These are phyloP conservation scores for Gossypium laxum DNA, from an alignment of 441 rosid genomes.

Conservation along the genomic window DNA sequence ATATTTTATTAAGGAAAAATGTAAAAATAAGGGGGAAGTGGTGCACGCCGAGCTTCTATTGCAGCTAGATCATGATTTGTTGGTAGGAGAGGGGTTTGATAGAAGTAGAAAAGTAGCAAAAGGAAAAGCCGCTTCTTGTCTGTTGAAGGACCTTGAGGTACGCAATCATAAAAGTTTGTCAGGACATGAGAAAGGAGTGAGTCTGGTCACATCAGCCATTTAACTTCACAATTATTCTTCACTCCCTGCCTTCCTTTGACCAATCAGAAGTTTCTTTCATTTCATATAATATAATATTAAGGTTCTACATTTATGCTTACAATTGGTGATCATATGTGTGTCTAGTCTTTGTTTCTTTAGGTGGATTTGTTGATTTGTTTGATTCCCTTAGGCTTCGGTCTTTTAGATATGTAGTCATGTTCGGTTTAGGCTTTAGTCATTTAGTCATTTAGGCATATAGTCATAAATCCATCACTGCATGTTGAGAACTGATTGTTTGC, in stretches of 20 bases:
- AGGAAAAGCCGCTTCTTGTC: slow-evolving; percentile 67
- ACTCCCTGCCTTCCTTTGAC: not conserved
- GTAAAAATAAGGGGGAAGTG: slow-evolving; percentile 34
- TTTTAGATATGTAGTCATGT: not conserved
- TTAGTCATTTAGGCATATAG: not conserved
- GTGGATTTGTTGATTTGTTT: not conserved
- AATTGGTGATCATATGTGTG: not conserved
- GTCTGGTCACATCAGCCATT: not conserved
- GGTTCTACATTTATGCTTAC: not conserved
- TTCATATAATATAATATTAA: not conserved
- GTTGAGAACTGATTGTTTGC: not conserved
- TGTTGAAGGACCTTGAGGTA: slow-evolving; percentile 80
- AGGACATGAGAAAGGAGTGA: not conserved
- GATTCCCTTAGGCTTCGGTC: not conserved
- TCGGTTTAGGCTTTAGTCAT: not conserved
- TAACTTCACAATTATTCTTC: not conserved
- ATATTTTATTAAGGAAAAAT: slow-evolving; percentile 43
- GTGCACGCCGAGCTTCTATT: slow-evolving; percentile 51
- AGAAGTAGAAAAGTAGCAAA: slow-evolving; percentile 52
- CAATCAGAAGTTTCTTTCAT: not conserved
- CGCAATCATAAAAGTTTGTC: slow-evolving; percentile 10
- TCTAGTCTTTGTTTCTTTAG: not conserved
- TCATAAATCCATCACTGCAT: not conserved
- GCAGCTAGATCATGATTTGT: slow-evolving; percentile 52
- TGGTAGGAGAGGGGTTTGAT: slow-evolving; percentile 59